Conservation (phyloP, 2,329 filamentous ascomycete genomes). For the Nannizzia gypsea region DNA sequence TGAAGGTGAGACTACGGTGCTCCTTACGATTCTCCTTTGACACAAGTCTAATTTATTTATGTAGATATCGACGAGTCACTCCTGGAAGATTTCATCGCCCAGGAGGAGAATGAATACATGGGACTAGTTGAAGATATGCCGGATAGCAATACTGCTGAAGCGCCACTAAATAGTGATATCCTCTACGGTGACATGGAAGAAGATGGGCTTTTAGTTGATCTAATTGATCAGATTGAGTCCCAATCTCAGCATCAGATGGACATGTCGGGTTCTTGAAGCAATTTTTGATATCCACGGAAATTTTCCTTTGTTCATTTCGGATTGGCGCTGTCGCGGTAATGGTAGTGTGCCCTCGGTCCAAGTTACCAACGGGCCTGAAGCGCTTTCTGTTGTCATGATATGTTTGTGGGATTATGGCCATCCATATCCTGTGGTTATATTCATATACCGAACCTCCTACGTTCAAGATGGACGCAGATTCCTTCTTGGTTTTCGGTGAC, state of each 20-base stretch:
- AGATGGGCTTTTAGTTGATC: slow-evolving; percentile 53
- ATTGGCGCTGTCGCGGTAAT: neutral
- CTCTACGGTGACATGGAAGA: slow-evolving; percentile 34
- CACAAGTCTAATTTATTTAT: neutral
- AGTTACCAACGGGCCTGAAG: no score
- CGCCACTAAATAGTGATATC: neutral
- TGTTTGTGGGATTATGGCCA: no score
- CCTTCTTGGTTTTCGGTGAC: no score
- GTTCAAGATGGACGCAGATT: no score
- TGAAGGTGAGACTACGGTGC: neutral
- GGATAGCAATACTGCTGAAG: neutral
- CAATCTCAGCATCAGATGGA: slow-evolving; percentile 27
- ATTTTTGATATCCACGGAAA: neutral
- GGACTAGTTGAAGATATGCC: slow-evolving; percentile 19
- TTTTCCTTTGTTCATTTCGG: neutral
- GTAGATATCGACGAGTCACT: slow-evolving; percentile 17
- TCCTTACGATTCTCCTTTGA: neutral
- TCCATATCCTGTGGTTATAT: no score
- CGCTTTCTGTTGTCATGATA: no score
- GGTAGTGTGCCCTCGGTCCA: no score
- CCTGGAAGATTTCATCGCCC: slow-evolving; percentile 26
- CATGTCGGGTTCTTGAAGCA: slow-evolving; percentile 21
- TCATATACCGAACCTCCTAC: no score
- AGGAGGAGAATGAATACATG: slow-evolving; percentile 12
- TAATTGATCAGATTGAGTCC: slow-evolving; percentile 39